Evolutionary conservation across 163 green algal genomes (phyloP).

Genomic region (Chloromonas sp.): DNA sequence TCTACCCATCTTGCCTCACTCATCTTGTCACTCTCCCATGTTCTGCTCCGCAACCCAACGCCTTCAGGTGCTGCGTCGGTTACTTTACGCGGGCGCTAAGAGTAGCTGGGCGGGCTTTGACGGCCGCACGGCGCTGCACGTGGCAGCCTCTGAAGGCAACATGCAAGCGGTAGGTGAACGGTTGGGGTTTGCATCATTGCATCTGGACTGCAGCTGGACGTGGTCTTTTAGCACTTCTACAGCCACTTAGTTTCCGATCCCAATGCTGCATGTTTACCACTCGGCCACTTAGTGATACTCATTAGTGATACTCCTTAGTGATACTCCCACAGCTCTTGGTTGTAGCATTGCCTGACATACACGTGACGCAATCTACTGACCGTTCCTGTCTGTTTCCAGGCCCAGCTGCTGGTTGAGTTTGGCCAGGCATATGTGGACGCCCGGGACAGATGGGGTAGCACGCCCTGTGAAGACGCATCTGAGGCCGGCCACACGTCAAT

Average conservation of each 20-base stretch:
- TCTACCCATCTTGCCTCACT: too few relatives aligned
- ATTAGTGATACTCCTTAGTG: too few relatives aligned
- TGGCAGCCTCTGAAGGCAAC: not conserved
- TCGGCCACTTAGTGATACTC: too few relatives aligned
- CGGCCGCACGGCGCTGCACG: not conserved
- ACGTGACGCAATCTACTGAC: not conserved
- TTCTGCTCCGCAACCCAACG: too few relatives aligned
- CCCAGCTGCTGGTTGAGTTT: not conserved
- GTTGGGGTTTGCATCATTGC: too few relatives aligned
- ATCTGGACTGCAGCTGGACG: not conserved
- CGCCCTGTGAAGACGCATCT: not conserved
- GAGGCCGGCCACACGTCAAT: not conserved
- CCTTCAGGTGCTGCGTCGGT: not conserved
- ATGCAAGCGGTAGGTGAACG: not conserved
- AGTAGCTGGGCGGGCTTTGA: not conserved
- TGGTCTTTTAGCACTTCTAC: not conserved
- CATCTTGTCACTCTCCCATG: too few relatives aligned
- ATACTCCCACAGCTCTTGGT: not conserved
- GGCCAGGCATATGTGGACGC: not conserved
- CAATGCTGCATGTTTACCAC: too few relatives aligned
- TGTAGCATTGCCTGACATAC: not conserved
- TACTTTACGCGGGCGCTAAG: not conserved
- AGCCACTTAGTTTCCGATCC: too few relatives aligned
- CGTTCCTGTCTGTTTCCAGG: not conserved
- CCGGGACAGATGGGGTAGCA: not conserved